These are phyloP conservation scores for Aspergillus homomorphus DNA, from an alignment of 495 filamentous ascomycete genomes.

Conservation along the genomic window DNA sequence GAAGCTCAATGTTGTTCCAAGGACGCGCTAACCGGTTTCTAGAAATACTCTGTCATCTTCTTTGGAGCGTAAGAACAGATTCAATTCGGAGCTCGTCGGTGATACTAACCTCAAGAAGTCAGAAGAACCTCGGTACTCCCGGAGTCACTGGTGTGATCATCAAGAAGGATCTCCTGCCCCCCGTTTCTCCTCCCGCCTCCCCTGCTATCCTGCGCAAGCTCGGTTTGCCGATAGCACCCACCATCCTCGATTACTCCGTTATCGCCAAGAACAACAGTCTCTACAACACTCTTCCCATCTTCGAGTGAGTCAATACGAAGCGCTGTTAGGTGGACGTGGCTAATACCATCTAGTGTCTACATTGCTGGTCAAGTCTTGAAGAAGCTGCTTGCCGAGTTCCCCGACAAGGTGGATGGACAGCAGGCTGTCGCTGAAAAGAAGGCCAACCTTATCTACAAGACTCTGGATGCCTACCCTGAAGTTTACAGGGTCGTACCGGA, in stretches of 20 bases:
- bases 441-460: conserved; percentile 67
- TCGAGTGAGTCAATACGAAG: conserved; percentile 53
- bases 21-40: conserved; percentile 1
- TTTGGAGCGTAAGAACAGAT: conserved; percentile 30
- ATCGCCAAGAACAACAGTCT: conserved; percentile 85
- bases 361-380: conserved; percentile 80
- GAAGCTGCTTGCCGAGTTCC: conserved; percentile 49
- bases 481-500: conserved; percentile 72
- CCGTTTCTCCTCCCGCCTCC: conserved; percentile 52
- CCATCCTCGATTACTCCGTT: conserved; percentile 75
- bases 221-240: conserved; percentile 65
- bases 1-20: neutral
- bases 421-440: conserved; percentile 59
- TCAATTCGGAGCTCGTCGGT: conserved; percentile 11
- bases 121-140: conserved; percentile 87
- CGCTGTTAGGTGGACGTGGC: neutral
- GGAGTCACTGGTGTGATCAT: conserved; percentile 83
- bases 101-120: conserved; percentile 27
- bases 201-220: conserved; percentile 67
- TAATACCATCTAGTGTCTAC: conserved; percentile 56
- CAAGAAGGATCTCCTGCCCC: conserved; percentile 71
- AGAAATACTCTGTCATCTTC: conserved; percentile 57
- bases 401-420: conserved; percentile 41
- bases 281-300: conserved; percentile 94
- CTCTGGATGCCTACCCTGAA: conserved; percentile 66